phyloP scores from a whole-genome alignment of 495 filamentous ascomycete genomes.

The Jackrogersella minutella region DNA sequence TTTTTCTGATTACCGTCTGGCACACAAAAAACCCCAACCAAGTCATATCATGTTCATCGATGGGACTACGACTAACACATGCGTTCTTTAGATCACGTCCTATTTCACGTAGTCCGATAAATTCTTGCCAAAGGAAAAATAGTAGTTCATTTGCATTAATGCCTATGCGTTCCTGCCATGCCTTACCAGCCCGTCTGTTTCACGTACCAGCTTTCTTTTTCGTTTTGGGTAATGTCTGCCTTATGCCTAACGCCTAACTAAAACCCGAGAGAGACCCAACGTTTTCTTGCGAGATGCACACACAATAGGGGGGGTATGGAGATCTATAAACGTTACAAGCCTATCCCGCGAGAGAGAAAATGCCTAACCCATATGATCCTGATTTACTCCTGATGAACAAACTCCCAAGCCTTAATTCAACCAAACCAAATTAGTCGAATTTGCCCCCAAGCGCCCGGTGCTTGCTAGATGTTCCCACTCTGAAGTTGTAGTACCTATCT shows the following conservation, averaged over 20 bases:
- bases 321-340: slow-evolving; percentile 15
- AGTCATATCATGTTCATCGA: not conserved
- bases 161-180: not conserved
- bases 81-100: slow-evolving; percentile 3
- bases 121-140: not conserved
- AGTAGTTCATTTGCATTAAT: slow-evolving; percentile 10
- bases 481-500: not conserved
- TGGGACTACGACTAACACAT: slow-evolving; percentile 29
- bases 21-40: not conserved
- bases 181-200: not conserved
- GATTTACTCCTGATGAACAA: not conserved
- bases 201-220: not conserved
- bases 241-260: slow-evolving; percentile 22
- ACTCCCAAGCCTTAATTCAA: not conserved
- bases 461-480: too few relatives aligned
- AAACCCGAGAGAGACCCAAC: not conserved
- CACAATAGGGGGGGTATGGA: slow-evolving; percentile 10
- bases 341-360: slow-evolving; percentile 3
- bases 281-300: not conserved
- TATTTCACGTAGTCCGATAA: not conserved
- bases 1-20: slow-evolving; percentile 45
- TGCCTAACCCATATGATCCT: not conserved
- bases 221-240: slow-evolving; percentile 6
- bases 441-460: too few relatives aligned
- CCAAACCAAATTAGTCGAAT: too few relatives aligned